Conservation (phyloP, 2,329 filamentous ascomycete species). For the Penicillium sp. region DNA sequence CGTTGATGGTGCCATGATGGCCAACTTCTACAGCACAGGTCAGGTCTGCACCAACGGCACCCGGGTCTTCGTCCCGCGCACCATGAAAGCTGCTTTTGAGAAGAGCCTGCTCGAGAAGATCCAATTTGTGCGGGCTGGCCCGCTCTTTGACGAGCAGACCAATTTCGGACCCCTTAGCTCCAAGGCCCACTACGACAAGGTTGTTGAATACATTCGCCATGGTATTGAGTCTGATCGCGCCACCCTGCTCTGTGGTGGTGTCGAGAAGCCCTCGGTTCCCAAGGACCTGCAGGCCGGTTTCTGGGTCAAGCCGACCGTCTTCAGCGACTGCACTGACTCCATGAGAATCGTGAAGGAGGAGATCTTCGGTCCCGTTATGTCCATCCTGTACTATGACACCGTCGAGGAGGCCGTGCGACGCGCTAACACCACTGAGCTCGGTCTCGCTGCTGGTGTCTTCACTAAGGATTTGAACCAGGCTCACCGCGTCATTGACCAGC, state of each 20-base stretch:
- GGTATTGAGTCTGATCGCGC: constrained; percentile 72
- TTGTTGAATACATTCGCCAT: constrained; percentile 71
- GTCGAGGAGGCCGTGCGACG: constrained; percentile 67
- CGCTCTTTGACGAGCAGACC: constrained; percentile 67
- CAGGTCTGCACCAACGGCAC: constrained; percentile 95
- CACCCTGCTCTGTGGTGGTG: constrained; percentile 69
- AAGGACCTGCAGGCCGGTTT: constrained; percentile 61
- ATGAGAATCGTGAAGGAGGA: constrained; percentile 81
- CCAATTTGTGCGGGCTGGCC: constrained; percentile 65
- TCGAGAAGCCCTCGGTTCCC: constrained; percentile 56
- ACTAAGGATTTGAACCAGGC: constrained; percentile 71
- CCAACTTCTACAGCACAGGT: constrained; percentile 87
- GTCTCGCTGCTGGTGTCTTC: constrained; percentile 81
- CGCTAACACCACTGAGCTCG: constrained; percentile 74
- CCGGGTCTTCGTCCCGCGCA: constrained; percentile 73
- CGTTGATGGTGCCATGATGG: constrained; percentile 89
- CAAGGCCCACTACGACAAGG: constrained; percentile 71
- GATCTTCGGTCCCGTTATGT: constrained; percentile 87
- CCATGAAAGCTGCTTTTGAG: constrained; percentile 68
- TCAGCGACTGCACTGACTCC: constrained; percentile 77
- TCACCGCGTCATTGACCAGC: constrained; percentile 66
- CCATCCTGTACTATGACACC: constrained; percentile 69
- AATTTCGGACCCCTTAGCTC: constrained; percentile 86
- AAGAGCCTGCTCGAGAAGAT: constrained; percentile 68
- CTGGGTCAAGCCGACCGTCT: constrained; percentile 81